These are phyloP conservation scores for Colletotrichum cordylinicola DNA, from an alignment of 2,329 filamentous ascomycete species.

Conservation along the genomic window DNA sequence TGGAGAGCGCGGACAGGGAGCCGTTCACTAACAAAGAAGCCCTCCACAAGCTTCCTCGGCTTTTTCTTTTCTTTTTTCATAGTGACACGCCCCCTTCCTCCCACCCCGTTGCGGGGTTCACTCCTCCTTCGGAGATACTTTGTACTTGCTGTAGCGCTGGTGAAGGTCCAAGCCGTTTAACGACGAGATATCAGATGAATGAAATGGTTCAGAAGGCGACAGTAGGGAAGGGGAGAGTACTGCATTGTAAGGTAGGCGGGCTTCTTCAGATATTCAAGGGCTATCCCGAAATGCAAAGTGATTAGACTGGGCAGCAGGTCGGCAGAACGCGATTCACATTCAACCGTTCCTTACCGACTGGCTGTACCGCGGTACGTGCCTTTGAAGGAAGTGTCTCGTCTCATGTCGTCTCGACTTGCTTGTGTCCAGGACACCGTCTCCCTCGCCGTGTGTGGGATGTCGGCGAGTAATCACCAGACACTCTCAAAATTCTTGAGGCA, in stretches of 20 bases:
- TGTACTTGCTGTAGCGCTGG: neutral
- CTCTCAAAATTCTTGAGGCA: neutral
- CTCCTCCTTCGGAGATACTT: neutral
- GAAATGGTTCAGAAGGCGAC: neutral
- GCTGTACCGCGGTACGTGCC: neutral
- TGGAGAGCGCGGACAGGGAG: neutral
- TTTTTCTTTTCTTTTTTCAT: neutral
- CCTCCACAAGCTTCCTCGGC: conserved; percentile 12
- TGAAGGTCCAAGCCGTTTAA: neutral
- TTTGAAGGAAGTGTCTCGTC: conserved; percentile 13
- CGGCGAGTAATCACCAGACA: neutral
- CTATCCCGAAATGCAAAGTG: neutral
- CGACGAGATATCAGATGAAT: neutral
- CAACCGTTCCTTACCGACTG: neutral
- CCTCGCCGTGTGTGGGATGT: neutral
- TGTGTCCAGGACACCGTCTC: neutral
- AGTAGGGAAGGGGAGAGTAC: neutral
- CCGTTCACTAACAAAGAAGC: neutral
- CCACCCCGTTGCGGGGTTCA: neutral
- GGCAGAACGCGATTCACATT: neutral
- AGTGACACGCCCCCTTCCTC: neutral
- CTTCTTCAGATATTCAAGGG: neutral
- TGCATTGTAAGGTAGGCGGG: neutral
- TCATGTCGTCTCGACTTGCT: conserved; percentile 16
- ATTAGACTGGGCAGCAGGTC: neutral